Evolutionary conservation across 1,284 basidiomycete genomes (phyloP), one percentile per base, ranked within the genome.

Genomic region (Peniophora sp.): DNA sequence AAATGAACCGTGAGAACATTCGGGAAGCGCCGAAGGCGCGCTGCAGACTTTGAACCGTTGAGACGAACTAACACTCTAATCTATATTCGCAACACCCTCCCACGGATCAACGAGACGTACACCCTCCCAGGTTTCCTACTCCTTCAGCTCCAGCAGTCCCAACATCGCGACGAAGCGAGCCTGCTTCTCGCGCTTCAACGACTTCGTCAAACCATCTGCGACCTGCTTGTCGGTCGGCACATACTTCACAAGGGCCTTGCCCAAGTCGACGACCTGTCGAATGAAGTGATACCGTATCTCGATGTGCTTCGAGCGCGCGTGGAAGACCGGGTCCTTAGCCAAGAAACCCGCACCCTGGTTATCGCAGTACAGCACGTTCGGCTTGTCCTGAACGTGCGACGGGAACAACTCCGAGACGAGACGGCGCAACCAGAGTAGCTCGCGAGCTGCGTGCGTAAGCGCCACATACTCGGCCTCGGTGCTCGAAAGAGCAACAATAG

Each of bases 291-390:
- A 63, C 1, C 51, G 51, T 47, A 72, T 62, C 49, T 73, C 64
- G 46, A 75, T 71, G 56, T 76, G 73, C 55, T 74, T 74, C 9
- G 67, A 61, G 0, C 64, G 51, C 3, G 49, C 17, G 41, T 65
- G 59, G 20, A 50, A 51, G 1, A 63, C 55, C 3, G 68, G 62
- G 45, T 70, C 69, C 2, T 51, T 45, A 1, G 62, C 61, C 6
- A 72, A 54, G 23, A 58, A 55, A 9, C 74, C 62, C 0, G 69
- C 57, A 1, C 65, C 61, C 49, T 69, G 59, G 52, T 74, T 74
- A 56, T 75, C 68, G 38, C 16, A 17, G 5, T n/a, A 8, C 5
- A 41, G 38, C 8, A 8, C 16, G 6, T 6, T 12, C 12, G 27
- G 27, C 8, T 6, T 41, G 8, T 6, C 8, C 8, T n/a, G 8